Evolutionary conservation across 2,329 filamentous ascomycete genomes (phyloP).

Genomic region (Calonectria montana): DNA sequence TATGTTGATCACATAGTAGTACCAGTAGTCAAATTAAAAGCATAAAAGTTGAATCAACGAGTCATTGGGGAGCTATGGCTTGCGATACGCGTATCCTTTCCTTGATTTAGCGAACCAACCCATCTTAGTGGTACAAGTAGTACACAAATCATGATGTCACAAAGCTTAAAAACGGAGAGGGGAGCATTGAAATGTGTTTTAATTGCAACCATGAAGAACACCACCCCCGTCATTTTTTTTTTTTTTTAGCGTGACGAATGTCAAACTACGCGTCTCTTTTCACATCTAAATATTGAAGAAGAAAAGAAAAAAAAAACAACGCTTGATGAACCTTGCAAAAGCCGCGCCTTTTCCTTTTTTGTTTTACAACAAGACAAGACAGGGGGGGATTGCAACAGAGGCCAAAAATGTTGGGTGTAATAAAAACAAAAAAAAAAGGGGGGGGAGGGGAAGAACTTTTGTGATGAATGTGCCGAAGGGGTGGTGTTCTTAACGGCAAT

Average conservation of each 20-base stretch:
- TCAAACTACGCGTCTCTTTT: not conserved
- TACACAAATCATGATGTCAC: too few species aligned
- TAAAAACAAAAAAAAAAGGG: slow-evolving; percentile 9
- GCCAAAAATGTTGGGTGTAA: not conserved
- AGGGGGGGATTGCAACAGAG: not conserved
- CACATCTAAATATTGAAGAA: not conserved
- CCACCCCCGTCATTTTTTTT: not conserved
- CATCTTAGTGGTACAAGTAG: too few species aligned
- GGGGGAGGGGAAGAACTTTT: slow-evolving; percentile 23
- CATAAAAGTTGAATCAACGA: too few species aligned
- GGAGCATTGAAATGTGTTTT: too few species aligned
- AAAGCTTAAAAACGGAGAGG: too few species aligned
- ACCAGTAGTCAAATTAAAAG: too few species aligned
- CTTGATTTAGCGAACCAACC: too few species aligned
- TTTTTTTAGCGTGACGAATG: not conserved
- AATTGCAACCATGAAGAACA: not conserved
- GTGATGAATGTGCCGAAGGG: not conserved
- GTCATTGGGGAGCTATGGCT: too few species aligned
- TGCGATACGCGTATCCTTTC: too few species aligned
- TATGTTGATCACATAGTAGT: too few species aligned
- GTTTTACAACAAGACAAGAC: not conserved
- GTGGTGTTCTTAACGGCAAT: too few species aligned
- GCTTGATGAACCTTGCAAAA: not conserved
- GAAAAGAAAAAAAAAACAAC: not conserved
- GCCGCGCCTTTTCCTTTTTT: not conserved